phyloP scores from a whole-genome alignment of 805 yeast genomes.

The Yamadazyma kitorensis region DNA sequence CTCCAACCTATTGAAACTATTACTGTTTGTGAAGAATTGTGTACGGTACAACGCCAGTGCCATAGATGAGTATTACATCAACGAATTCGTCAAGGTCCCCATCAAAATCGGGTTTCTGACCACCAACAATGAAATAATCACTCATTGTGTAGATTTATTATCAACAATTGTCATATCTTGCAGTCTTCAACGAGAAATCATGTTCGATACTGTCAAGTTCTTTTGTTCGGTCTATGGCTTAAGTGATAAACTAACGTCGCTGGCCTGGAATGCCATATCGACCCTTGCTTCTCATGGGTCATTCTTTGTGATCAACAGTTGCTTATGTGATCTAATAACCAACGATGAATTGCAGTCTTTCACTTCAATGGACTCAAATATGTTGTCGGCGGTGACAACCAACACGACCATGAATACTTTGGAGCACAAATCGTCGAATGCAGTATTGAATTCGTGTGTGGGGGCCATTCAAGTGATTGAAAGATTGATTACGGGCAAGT shows the following conservation, averaged over 20 bases:
- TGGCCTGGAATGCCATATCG: slow-evolving; percentile 37
- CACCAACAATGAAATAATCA: slow-evolving; percentile 31
- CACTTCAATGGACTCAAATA: slow-evolving; percentile 3
- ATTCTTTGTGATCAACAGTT: slow-evolving; percentile 15
- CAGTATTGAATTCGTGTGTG: slow-evolving; percentile 25
- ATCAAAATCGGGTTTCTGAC: slow-evolving; percentile 41
- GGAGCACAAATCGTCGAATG: slow-evolving; percentile 4
- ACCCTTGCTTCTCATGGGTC: slow-evolving; percentile 38
- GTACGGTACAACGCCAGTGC: slow-evolving; percentile 46
- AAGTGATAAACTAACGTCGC: slow-evolving; percentile 30
- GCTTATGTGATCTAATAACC: slow-evolving; percentile 12
- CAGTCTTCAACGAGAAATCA: slow-evolving; percentile 38
- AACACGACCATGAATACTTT: slow-evolving; percentile 8
- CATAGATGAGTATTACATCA: slow-evolving; percentile 37
- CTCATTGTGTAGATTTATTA: slow-evolving; percentile 39
- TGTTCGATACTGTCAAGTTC: slow-evolving; percentile 38
- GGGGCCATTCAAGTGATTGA: slow-evolving; percentile 41
- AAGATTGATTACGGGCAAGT: slow-evolving; percentile 15
- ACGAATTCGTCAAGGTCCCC: slow-evolving; percentile 27
- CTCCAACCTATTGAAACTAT: slow-evolving; percentile 15
- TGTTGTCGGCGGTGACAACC: slow-evolving; percentile 8
- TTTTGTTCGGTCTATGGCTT: slow-evolving; percentile 44
- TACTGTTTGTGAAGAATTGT: slow-evolving; percentile 42
- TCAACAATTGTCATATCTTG: slow-evolving; percentile 46
- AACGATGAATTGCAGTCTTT: slow-evolving; percentile 9